Conservation (phyloP, 2,329 filamentous ascomycete species). For the Sarocladiaceae sp. region DNA sequence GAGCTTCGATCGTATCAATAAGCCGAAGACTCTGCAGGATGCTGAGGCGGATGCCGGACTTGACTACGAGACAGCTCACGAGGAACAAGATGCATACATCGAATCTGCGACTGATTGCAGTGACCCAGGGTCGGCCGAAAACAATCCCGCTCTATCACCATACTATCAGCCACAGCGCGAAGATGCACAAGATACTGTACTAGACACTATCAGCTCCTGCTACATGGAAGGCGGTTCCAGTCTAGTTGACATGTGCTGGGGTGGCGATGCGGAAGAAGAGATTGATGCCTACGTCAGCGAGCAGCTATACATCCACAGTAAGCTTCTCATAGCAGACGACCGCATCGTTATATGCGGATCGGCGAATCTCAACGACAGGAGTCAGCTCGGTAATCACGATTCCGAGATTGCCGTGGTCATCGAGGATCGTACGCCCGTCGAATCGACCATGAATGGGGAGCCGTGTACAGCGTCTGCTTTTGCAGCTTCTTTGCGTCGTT, state of each 20-base stretch:
- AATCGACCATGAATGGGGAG: slow-evolving; percentile 68
- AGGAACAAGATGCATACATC: slow-evolving; percentile 57
- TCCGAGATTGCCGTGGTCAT: slow-evolving; percentile 88
- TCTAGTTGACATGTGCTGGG: slow-evolving; percentile 56
- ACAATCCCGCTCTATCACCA: slow-evolving; percentile 43
- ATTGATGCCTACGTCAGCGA: slow-evolving; percentile 59
- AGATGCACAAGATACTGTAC: slow-evolving; percentile 50
- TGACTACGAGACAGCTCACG: slow-evolving; percentile 61
- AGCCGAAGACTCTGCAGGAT: slow-evolving; percentile 53
- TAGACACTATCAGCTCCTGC: slow-evolving; percentile 73
- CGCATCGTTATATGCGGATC: slow-evolving; percentile 75
- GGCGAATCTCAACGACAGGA: slow-evolving; percentile 56
- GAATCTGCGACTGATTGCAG: slow-evolving; percentile 34
- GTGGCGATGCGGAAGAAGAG: slow-evolving; percentile 50
- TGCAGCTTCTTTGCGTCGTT: slow-evolving; percentile 74
- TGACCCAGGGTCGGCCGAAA: slow-evolving; percentile 27
- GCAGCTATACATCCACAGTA: slow-evolving; percentile 61
- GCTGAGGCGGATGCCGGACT: slow-evolving; percentile 63
- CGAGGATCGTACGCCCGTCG: slow-evolving; percentile 68
- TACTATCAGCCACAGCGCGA: slow-evolving; percentile 68
- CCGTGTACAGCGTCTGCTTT: slow-evolving; percentile 70
- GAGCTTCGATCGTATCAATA: slow-evolving; percentile 81
- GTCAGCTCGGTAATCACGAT: slow-evolving; percentile 79
- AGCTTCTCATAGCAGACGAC: slow-evolving; percentile 79
- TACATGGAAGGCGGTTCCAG: slow-evolving; percentile 78